Base-by-base conservation (phyloP, 2,329 filamentous ascomycete species). In the Aspergillus hortae region DNA sequence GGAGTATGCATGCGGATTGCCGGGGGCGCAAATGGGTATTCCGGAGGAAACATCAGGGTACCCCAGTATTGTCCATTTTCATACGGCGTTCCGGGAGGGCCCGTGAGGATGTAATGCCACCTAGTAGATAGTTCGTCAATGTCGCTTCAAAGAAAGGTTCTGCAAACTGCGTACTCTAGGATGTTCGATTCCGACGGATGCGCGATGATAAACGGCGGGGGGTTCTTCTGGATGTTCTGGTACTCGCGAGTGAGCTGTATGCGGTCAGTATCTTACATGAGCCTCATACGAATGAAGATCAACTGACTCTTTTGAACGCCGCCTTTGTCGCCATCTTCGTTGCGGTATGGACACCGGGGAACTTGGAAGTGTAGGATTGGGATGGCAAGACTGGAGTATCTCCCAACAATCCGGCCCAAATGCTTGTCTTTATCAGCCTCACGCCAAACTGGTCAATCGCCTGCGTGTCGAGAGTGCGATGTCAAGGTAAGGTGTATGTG, bases 1-100 rank as follows among this genome's bases (percentile, higher is more conserved):
- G 94, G 94, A 0, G 94, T 99, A 78, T 97, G 94, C 94, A 99
- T 99, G 67, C 92, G 90, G 72, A 99, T 99, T 2, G 94, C 91
- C 4, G 94, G 94, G 30, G 94, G 94, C 11, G 92, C 92, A 73
- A 96, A 99, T 23, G 94, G 94, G 70, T 99, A 99, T 77, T 96
- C 92, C 7, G 92, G 84, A 14, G 94, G 94, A 72, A 99, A 99
- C 59, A 95, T 86, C 46, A 99, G 80, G 1, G 92, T 96, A 44
- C 94, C 94, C 94, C 94, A 99, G 78, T 97, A 99, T 72, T 99
- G 94, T 43, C 94, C 94, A 67, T 87, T 86, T 64, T 95, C 85
- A 71, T 99, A 99, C 2, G 94, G 92, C 0, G 94, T 99, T 54
- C 92, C 84, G 55, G 95, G 91, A 32, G 94, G 92, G 2, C 94